Evolutionary conservation across 768 basidiomycete species (phyloP).

Genomic region (Gloeostereum incarnatum): DNA sequence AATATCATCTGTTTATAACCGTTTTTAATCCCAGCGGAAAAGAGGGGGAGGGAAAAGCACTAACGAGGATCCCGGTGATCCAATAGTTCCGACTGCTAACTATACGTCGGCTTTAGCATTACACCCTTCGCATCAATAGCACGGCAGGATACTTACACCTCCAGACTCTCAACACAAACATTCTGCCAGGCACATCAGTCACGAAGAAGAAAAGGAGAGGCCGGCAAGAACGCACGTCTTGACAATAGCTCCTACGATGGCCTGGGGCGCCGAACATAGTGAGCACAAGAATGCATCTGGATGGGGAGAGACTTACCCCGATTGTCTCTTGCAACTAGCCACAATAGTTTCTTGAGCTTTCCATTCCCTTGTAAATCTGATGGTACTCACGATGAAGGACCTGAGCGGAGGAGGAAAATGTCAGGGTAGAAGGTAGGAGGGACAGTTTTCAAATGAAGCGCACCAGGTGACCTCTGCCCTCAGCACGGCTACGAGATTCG

Average conservation of each 20-base stretch:
- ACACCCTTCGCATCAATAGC: not conserved
- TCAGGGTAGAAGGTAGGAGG: not conserved
- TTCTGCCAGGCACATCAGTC: slow-evolving; percentile 19
- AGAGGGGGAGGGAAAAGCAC: slow-evolving; percentile 11
- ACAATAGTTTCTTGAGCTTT: not conserved
- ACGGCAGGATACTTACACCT: slow-evolving; percentile 34
- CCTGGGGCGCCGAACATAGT: slow-evolving; percentile 19
- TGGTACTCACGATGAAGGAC: slow-evolving; percentile 38
- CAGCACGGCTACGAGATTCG: slow-evolving; percentile 23
- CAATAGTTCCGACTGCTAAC: slow-evolving; percentile 50
- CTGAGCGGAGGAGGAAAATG: slow-evolving; percentile 16
- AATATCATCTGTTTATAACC: slow-evolving; percentile 30
- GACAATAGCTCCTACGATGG: slow-evolving; percentile 47
- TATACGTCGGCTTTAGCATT: slow-evolving; percentile 12
- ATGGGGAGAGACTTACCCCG: slow-evolving; percentile 24
- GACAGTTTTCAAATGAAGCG: slow-evolving; percentile 5
- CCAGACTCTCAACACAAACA: slow-evolving; percentile 55
- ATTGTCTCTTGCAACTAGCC: slow-evolving; percentile 30
- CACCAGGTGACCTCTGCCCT: slow-evolving; percentile 36
- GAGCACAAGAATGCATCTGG: not conserved
- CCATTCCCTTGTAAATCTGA: not conserved
- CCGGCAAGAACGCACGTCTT: slow-evolving; percentile 27
- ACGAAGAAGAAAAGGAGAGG: slow-evolving; percentile 1
- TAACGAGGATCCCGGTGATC: slow-evolving; percentile 44
- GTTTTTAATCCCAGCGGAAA: not conserved